These are phyloP conservation scores for Pythium rishiriense DNA, from an alignment of 352 stramenopile genomes.

Conservation along the genomic window DNA sequence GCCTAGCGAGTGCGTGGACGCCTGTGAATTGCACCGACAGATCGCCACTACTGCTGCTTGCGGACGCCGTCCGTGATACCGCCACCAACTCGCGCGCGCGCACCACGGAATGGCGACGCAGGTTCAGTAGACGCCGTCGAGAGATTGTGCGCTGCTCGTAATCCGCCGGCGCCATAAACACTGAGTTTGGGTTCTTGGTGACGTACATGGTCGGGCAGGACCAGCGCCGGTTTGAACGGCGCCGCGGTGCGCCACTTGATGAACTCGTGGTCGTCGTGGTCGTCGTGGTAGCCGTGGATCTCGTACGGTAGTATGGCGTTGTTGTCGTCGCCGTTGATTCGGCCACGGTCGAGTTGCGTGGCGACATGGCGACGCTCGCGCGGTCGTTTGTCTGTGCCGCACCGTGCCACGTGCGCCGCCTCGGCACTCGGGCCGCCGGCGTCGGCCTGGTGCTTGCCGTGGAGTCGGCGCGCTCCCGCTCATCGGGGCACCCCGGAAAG, in stretches of 20 bases:
- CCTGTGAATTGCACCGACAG: neutral
- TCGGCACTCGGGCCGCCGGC: neutral
- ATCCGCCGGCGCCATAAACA: constrained; percentile 9
- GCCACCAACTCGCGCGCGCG: neutral
- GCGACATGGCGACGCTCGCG: neutral
- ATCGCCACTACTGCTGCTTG: neutral
- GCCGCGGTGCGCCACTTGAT: neutral
- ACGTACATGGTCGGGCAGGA: constrained; percentile 8
- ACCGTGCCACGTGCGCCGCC: neutral
- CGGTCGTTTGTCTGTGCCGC: too few relatives aligned
- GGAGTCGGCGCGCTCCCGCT: neutral
- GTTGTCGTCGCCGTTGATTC: neutral
- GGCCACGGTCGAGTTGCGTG: neutral
- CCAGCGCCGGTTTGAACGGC: neutral
- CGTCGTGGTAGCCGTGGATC: neutral
- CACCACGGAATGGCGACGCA: constrained; percentile 4
- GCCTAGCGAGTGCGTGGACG: neutral
- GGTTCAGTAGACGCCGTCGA: constrained; percentile 4
- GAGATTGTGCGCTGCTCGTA: neutral
- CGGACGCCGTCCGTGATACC: neutral
- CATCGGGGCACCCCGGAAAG: neutral
- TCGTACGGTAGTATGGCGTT: too few relatives aligned
- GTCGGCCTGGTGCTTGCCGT: neutral
- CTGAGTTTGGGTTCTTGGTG: constrained; percentile 1
- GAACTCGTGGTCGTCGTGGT: neutral